Base-by-base conservation (phyloP, 768 basidiomycete species). In the Dacryopinax primogenitus region DNA sequence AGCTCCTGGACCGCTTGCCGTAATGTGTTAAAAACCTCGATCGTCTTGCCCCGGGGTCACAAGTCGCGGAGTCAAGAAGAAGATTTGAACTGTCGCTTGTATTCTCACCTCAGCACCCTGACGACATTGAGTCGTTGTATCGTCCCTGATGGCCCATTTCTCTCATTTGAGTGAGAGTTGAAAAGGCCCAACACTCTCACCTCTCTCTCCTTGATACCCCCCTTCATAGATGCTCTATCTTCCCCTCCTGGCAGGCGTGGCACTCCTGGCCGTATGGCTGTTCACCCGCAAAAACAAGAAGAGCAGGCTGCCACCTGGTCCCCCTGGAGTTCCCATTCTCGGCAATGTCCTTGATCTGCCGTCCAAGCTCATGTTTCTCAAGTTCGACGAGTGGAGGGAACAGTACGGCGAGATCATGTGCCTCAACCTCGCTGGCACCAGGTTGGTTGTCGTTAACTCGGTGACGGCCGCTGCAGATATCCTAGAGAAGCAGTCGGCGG, bases 371-470 rank as follows among this genome's bases (percentile, higher is more conserved):
- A 58, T 58, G 51, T 58, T 58, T 30, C 51, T 58, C 26, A 58
- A 58, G 51, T 58, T 58, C 51, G 51, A 58, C 51, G 51, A 58
- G 32, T 58, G 51, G 51, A 58, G 32, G 51, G 51, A 58, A 15
- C 51, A 58, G 26, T 58, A 58, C 21, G 51, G 51, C 51, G 51
- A 58, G 51, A 58, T 58, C 4, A 58, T 58, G 51, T 58, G 51
- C 51, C 51, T 58, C 26, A 58, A 58, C 26, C 51, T 58, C 4
- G 51, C 51, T 30, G 51, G 51, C 26, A 58, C 32, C 51, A 58
- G 32, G 51, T 30, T 58, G 26, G 51, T 58, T 32, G 21, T 58
- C 51, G 11, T 58, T 30, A 58, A 58, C 51, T 58, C 51, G 3
- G 51, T 30, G 3, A 58, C 26, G 13, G 51, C 32, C 26, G 51